Percentiles rank a stretch among this genome's conserved stretches.
Evolutionary conservation across 169 alveolate species (phyloP).

Genomic region (Eimeria sp.): DNA sequence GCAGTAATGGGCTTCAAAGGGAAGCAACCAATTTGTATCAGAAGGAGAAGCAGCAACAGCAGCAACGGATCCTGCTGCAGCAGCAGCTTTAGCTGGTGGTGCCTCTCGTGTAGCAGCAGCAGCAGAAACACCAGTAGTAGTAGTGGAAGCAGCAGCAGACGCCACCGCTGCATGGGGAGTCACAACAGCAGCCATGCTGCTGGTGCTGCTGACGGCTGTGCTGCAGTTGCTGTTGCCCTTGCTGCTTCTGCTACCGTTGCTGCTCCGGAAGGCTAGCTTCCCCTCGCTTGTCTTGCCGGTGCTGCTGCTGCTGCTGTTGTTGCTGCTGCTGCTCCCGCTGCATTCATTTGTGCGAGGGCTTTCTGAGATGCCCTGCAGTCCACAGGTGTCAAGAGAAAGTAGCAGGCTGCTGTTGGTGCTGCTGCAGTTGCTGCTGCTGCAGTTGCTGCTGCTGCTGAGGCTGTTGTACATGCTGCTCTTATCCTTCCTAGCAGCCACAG

Average conservation of each 20-base stretch:
- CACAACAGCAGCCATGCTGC: conserved; percentile 9
- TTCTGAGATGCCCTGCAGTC: not conserved
- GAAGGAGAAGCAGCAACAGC: not conserved
- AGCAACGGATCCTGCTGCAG: not conserved
- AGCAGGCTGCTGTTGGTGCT: not conserved
- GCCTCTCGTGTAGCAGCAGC: not conserved
- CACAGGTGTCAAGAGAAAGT: not conserved
- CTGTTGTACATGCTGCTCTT: not conserved
- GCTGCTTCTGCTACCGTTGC: conserved; percentile 12
- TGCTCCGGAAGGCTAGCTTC: not conserved
- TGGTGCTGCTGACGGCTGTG: conserved; percentile 24
- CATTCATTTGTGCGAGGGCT: not conserved
- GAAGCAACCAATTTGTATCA: conserved; percentile 30
- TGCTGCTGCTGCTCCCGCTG: not conserved
- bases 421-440: not conserved
- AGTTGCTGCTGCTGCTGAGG: conserved; percentile 3
- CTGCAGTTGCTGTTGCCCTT: not conserved
- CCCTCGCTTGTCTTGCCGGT: not conserved
- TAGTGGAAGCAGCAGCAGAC: not conserved
- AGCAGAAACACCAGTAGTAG: not conserved
- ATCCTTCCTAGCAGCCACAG: not conserved
- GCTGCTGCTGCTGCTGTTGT: conserved; percentile 1
- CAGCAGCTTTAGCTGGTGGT: not conserved
- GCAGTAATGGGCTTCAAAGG: not conserved
- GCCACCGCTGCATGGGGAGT: not conserved